phyloP scores from a whole-genome alignment of 208 protist genomes.

The Acanthamoeba quina region DNA sequence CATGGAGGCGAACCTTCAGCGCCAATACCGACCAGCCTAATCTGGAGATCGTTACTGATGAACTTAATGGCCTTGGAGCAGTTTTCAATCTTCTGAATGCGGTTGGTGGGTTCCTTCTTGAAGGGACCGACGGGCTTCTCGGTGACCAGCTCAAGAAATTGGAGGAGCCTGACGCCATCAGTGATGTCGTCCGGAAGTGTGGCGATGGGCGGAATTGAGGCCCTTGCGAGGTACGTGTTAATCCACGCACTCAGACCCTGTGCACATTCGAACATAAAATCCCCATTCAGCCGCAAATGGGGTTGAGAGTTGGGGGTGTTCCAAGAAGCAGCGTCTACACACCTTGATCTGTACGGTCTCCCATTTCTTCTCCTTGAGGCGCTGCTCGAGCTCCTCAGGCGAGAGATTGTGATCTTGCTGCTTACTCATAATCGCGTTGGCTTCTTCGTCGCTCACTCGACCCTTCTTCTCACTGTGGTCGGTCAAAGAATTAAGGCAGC shows the following conservation, averaged over 20 bases:
- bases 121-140: conserved; percentile 22
- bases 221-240: conserved; percentile 34
- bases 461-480: background rate
- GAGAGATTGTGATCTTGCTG: conserved; percentile 15
- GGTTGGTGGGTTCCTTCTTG: conserved; percentile 48
- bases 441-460: background rate
- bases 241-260: conserved; percentile 60
- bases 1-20: background rate
- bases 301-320: no score
- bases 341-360: conserved; percentile 63
- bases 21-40: conserved; percentile 43
- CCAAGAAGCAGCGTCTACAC: background rate
- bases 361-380: conserved; percentile 65
- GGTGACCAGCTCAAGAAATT: conserved; percentile 59
- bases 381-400: conserved; percentile 38
- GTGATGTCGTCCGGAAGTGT: conserved; percentile 24
- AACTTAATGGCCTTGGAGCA: conserved; percentile 62
- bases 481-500: background rate
- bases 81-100: conserved; percentile 58
- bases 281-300: background rate
- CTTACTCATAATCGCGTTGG: no score
- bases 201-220: background rate
- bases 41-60: conserved; percentile 13
- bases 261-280: background rate
- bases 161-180: conserved; percentile 23